A percentile compares a stretch with the other conserved stretches of the same genome.
These are phyloP conservation scores for Sclerotinia glacialis DNA, from an alignment of 2,329 filamentous ascomycete species.

Conservation along the genomic window DNA sequence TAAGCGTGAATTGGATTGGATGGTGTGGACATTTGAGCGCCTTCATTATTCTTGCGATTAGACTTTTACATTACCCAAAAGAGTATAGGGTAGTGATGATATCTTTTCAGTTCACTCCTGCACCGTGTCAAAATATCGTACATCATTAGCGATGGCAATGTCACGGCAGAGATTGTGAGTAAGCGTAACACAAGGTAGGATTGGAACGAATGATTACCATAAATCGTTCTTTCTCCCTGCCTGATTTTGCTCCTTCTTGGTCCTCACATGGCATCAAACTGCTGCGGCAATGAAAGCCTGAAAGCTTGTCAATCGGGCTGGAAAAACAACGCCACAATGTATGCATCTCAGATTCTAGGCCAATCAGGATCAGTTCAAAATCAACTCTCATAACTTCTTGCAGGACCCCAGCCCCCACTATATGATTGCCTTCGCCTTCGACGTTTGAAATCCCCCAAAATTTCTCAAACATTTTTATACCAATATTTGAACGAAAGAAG, in stretches of 20 bases:
- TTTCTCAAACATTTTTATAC: neutral
- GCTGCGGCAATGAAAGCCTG: neutral
- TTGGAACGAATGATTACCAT: neutral
- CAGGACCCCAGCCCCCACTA: neutral
- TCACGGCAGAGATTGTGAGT: neutral
- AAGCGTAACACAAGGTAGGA: neutral
- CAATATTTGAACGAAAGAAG: neutral
- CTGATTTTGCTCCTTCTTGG: neutral
- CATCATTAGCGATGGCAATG: neutral
- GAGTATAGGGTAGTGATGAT: neutral
- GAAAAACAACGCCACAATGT: neutral
- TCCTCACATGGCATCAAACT: neutral
- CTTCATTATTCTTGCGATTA: too few species aligned
- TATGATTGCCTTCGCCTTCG: neutral
- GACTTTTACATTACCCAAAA: neutral
- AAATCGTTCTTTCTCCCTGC: neutral
- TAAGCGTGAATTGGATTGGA: neutral
- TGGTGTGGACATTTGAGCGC: neutral
- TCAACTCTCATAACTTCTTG: neutral
- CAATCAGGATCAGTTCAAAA: neutral
- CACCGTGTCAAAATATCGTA: neutral
- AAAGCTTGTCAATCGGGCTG: neutral
- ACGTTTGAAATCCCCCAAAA: too few species aligned
- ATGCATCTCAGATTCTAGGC: neutral
- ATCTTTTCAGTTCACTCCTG: neutral